Conservation (phyloP, 1,284 basidiomycete genomes). For the Inonotus obliquus region DNA sequence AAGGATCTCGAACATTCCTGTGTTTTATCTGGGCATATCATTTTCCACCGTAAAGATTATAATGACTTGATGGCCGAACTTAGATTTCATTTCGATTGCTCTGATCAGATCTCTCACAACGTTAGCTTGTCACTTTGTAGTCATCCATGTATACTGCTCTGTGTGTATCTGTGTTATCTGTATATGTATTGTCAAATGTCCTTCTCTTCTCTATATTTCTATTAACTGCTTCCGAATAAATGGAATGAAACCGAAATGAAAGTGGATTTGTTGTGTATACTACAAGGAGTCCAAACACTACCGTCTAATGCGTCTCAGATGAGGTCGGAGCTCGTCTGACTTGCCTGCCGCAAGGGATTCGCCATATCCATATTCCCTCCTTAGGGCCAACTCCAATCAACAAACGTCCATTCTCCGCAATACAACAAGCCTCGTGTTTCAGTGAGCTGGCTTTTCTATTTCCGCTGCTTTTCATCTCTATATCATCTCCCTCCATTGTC, state of each 20-base stretch:
- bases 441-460: background rate
- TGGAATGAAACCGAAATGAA: background rate
- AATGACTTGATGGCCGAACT: background rate
- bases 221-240: background rate
- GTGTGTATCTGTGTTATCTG: background rate
- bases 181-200: background rate
- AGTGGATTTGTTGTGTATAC: background rate
- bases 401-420: conserved; percentile 14
- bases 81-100: background rate
- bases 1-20: background rate
- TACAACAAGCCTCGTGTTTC: conserved; percentile 12
- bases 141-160: background rate
- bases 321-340: conserved; percentile 2
- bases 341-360: conserved; percentile 6
- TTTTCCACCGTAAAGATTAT: background rate
- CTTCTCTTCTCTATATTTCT: background rate
- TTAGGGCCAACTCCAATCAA: conserved; percentile 16
- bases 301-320: background rate
- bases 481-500: background rate
- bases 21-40: background rate
- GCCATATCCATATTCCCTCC: conserved; percentile 20
- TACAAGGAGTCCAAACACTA: background rate
- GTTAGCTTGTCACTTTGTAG: background rate
- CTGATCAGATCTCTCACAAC: background rate
- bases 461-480: background rate